Base-by-base conservation (phyloP, 2,329 filamentous ascomycete genomes). In the Colletotrichum sp. region DNA sequence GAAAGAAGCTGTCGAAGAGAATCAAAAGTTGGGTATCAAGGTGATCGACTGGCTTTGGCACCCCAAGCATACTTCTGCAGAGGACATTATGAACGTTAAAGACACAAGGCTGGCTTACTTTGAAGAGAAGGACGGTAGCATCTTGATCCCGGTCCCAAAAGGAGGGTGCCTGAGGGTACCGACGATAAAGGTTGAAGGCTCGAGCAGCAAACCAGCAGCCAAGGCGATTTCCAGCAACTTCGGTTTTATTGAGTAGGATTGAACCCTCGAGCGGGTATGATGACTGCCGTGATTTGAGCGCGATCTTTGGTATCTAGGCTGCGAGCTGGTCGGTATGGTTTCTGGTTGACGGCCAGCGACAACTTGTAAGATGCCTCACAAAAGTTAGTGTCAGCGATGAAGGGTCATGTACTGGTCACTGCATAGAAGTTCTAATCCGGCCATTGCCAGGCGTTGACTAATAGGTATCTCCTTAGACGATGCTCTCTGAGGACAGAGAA, bases 161-260 rank as follows among this genome's bases (percentile, higher is more conserved):
- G 55, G 75, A 16, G 63, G 63, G 7, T 28, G 55, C 5, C 44
- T 78, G n/a, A 76, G 57, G 63, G 62, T 78, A 9, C 60, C 65
- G 21, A 69, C 34, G 18, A 66, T 78, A 34, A 78, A 75, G 57
- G 69, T 77, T 5, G 77, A 78, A 24, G 77, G 77, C 12, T 70
- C 69, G 5, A 52, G 30, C 60, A 24, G 55, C 6, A 72, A 68
- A 52, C 30, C 71, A 30, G 75, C 77, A 16, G 59, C 49, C 24
- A 28, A 52, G n/a, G 75, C 65, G 18, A n/a, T 78, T 59, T 30
- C 28, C 15, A 28, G n/a, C 8, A 44, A 44, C 21, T 68, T 72
- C 28, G 28, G 68, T 2, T 32, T 21, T 21, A 13, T 52, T 7
- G 44, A 52, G 44, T 5, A 52, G 1, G 10, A 13, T 52, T 13